A percentile compares a stretch with the other conserved stretches of the same genome.
These are phyloP conservation scores for Gleditsia sinensis DNA, from an alignment of 306 rosid species.

Conservation along the genomic window DNA sequence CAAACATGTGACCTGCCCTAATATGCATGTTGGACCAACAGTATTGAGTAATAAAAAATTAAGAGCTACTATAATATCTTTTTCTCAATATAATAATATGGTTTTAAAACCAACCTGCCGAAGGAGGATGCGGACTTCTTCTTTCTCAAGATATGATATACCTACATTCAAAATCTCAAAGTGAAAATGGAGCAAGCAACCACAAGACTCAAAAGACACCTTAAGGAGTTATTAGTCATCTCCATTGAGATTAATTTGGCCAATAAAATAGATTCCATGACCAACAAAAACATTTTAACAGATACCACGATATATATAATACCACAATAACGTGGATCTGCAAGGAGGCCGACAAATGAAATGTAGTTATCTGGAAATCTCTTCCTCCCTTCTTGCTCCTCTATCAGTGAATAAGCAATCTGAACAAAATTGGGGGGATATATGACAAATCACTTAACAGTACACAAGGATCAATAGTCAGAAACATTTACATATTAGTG, in stretches of 20 bases:
- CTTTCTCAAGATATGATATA: constrained; percentile 89
- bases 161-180: constrained; percentile 60
- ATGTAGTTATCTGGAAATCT: constrained; percentile 66
- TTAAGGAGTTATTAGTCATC: constrained; percentile 26
- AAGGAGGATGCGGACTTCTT: constrained; percentile 93
- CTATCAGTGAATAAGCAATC: constrained; percentile 91
- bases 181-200: constrained; percentile 39
- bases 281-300: constrained; percentile 39
- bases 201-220: constrained; percentile 35
- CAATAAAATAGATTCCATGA: constrained; percentile 24
- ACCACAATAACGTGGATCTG: constrained; percentile 97
- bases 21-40: constrained; percentile 1
- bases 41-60: background rate
- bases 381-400: constrained; percentile 92
- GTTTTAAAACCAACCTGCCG: constrained; percentile 76
- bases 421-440: constrained; percentile 40
- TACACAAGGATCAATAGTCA: constrained; percentile 11
- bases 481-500: background rate
- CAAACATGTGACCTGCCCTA: background rate
- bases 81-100: constrained; percentile 13
- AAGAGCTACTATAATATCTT: background rate
- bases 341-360: constrained; percentile 95
- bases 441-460: constrained; percentile 17
- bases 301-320: constrained; percentile 57
- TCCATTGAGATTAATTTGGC: constrained; percentile 26